Percentiles rank a stretch among this genome's conserved stretches.
Evolutionary conservation across 2,329 filamentous ascomycete species (phyloP).

Genomic region (Penicillium nordicum): DNA sequence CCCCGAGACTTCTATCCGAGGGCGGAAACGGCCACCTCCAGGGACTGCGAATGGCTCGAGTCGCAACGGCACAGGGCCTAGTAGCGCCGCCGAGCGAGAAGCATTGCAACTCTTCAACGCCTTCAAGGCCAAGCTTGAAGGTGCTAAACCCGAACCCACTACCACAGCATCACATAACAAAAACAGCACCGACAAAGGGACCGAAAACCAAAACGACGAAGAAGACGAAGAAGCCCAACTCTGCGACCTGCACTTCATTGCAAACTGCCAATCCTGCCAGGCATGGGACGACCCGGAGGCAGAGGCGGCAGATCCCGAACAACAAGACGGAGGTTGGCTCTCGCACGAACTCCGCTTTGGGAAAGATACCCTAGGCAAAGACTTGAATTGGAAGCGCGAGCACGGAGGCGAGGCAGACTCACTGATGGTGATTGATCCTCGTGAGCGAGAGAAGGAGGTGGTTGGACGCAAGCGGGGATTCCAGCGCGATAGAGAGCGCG

Average conservation of each 20-base stretch:
- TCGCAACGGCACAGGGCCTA: constrained; percentile 49
- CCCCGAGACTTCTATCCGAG: constrained; percentile 46
- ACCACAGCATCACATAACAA: constrained; percentile 27
- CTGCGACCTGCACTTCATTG: constrained; percentile 94
- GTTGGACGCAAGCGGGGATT: constrained; percentile 58
- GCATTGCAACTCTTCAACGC: constrained; percentile 69
- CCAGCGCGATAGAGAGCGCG: constrained; percentile 38
- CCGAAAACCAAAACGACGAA: constrained; percentile 20
- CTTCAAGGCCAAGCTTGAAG: constrained; percentile 74
- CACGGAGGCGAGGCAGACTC: constrained; percentile 71
- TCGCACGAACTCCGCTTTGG: constrained; percentile 79
- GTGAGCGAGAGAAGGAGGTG: constrained; percentile 72
- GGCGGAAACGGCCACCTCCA: constrained; percentile 43
- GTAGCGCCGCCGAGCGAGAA: constrained; percentile 56
- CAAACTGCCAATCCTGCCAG: constrained; percentile 86
- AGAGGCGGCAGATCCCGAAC: constrained; percentile 42
- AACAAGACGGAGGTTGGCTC: constrained; percentile 70
- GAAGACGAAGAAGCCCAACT: constrained; percentile 66
- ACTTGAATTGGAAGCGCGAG: constrained; percentile 83
- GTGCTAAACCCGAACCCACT: constrained; percentile 28
- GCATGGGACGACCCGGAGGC: constrained; percentile 65
- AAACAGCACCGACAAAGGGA: constrained; percentile 10
- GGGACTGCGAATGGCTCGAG: constrained; percentile 33
- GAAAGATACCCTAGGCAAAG: constrained; percentile 85
- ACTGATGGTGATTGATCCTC: constrained; percentile 88